Base-by-base conservation (phyloP, 257 asterid genomes). In the Gynochthodes officinalis region DNA sequence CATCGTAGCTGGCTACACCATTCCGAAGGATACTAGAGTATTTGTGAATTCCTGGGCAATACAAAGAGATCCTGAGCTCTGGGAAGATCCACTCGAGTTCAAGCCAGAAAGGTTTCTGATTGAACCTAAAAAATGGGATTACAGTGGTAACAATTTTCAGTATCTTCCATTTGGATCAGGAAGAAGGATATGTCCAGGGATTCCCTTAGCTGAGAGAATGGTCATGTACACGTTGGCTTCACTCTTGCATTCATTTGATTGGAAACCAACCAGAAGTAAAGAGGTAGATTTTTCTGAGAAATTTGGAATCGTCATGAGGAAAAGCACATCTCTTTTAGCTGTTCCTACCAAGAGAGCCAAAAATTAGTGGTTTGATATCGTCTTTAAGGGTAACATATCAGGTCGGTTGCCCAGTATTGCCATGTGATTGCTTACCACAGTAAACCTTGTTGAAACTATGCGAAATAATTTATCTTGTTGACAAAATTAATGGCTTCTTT, bases 111-210 rank as follows among this genome's bases (percentile, higher is more conserved):
- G 94, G 61, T 86, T 88, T 30, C 59, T 84, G 37, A 28, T 15
- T 5, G 72, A 30, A 60, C 27, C 25, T 25, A 64, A 33, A 0
- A 72, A 77, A 18, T 53, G 76, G 48, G 77, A 86, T 37, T 86
- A 72, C 63, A 35, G 52, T 14, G 85, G 87, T 10, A 76, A 86
- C 65, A 76, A 50, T 61, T 77, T 75, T 18, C 53, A 75, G 25
- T 84, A 70, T 52, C 46, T 86, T 23, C 89, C 89, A 25, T 86
- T 80, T 32, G 88, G 86, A 58, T 81, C 88, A 13, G 88, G 87
- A n/a, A 74, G 85, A 42, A 78, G 87, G 77, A 23, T 79, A 1
- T 86, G 88, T 64, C 75, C 84, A 2, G 83, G 88, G 0, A 37
- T 82, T 65, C 82, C 84, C 0, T 59, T 86, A 49, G 86, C 84